A percentile compares a stretch with the other conserved stretches of the same genome.
phyloP scores from a whole-genome alignment of 768 basidiomycete species.

The Dacryopinax primogenitus region DNA sequence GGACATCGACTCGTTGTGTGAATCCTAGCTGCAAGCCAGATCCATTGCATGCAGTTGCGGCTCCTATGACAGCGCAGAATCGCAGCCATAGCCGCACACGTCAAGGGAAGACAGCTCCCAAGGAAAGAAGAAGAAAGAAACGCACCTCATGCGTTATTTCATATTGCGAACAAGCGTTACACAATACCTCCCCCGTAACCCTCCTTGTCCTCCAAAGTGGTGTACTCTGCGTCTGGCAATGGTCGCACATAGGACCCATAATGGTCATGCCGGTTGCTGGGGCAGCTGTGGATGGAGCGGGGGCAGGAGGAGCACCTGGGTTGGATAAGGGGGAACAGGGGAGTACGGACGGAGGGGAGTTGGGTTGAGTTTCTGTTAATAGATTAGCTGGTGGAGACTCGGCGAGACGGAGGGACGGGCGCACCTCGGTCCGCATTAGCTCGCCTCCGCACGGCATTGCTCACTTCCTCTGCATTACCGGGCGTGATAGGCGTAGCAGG shows the following conservation, averaged over 20 bases:
- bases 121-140: neutral
- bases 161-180: neutral
- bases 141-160: neutral
- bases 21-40: too few species aligned
- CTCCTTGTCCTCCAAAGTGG: neutral
- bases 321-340: too few species aligned
- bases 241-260: neutral
- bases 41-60: too few species aligned
- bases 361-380: neutral
- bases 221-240: neutral
- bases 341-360: too few species aligned
- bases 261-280: neutral
- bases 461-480: neutral
- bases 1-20: too few species aligned
- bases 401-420: neutral
- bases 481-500: slow-evolving; percentile 2
- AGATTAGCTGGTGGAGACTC: neutral
- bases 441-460: neutral
- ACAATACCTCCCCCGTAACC: neutral
- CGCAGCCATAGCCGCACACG: neutral
- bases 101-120: neutral
- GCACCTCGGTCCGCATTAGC: neutral
- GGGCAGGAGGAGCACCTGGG: neutral
- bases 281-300: neutral
- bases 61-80: neutral